Base-by-base conservation (phyloP, 345 rosid genomes). In the Gossypium australe region DNA sequence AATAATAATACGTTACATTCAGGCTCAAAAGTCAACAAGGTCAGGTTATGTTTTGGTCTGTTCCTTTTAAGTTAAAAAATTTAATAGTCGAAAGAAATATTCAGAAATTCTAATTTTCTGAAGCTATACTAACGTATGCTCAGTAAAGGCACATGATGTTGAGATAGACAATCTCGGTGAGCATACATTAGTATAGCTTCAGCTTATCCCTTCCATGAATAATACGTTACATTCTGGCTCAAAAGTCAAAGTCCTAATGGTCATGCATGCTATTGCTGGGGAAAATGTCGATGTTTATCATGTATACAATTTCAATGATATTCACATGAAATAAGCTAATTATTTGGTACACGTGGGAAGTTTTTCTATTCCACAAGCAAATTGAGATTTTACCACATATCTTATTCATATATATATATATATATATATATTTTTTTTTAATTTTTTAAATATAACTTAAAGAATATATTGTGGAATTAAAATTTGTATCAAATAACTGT, bases 21-120 rank as follows among this genome's bases (percentile, higher is more conserved):
- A 38, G 47, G 67, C 48, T 17, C 22, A 16, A 29, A 29, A 62
- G 13, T 17, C 0, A 38, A 9, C 34, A 63, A 38, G 48, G 34
- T 29, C 34, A 3, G 34, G 34, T 29, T 38, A 63, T 45, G 24
- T 63, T 48, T 3, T 45, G 52, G 45, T 29, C 34, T 29, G 34
- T 29, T 29, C 4, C 34, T 29, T 29, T 29, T 29, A 29, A 29
- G 34, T 29, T 17, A 18, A 29, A 20, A 18, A 8, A n/a, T 61
- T 12, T 29, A 22, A 59, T 24, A 11, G 61, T 78, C 49, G 34
- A 62, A 74, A 61, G 44, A 44, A 57, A 12, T 53, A 65, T 67
- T 20, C 18, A 60, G 3, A 51, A 59, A 27, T 68, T 29, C 25
- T 49, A 75, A 75, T 25, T 34, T 84, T 80, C 48, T 17, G 68